Percentiles rank a stretch among this genome's conserved stretches.
Conservation (phyloP, 345 rosid genomes). For the Rhodamnia argentea region DNA sequence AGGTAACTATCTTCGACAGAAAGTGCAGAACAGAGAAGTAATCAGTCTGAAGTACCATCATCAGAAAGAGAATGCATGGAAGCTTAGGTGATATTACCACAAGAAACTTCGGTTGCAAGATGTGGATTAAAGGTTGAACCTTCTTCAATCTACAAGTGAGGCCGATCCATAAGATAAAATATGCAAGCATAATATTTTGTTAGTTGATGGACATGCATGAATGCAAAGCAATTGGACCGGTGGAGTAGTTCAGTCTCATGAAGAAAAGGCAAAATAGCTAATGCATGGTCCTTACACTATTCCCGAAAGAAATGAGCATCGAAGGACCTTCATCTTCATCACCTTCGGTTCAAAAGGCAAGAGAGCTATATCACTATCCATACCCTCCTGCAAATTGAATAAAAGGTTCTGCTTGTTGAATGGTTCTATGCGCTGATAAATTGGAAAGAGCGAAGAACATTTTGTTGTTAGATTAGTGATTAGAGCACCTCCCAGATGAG, state of each 20-base stretch:
- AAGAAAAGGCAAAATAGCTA: neutral
- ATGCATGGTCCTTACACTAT: constrained; percentile 31
- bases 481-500: constrained; percentile 71
- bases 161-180: neutral
- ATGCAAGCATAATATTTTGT: neutral
- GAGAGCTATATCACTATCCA: constrained; percentile 50
- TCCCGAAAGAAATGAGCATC: constrained; percentile 76
- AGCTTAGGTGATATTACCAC: constrained; percentile 29
- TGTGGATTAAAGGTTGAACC: constrained; percentile 32
- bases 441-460: constrained; percentile 21
- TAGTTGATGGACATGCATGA: neutral
- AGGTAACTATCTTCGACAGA: constrained; percentile 39
- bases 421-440: neutral
- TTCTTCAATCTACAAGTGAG: constrained; percentile 31
- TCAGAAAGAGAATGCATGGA: neutral
- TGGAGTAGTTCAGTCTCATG: neutral
- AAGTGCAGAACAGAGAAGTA: neutral
- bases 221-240: neutral
- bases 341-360: constrained; percentile 61
- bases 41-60: neutral
- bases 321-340: constrained; percentile 87
- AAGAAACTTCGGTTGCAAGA: constrained; percentile 54
- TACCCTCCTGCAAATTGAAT: constrained; percentile 40
- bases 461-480: constrained; percentile 71
- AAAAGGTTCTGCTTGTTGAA: neutral